Evolutionary conservation across 345 rosid species (phyloP), one percentile per base, ranked within the genome.

Genomic region (Draba incana): DNA sequence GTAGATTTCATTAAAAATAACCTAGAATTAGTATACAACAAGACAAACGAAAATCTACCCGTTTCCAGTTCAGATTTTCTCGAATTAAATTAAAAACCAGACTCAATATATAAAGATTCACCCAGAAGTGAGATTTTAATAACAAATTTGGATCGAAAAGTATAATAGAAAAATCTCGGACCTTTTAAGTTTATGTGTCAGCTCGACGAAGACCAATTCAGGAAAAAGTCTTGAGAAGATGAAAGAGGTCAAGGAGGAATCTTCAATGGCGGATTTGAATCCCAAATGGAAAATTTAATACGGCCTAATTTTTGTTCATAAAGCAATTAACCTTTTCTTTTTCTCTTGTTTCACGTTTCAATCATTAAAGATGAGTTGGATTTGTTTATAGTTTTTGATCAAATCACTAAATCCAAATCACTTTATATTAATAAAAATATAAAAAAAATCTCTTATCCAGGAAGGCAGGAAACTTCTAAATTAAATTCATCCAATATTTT

Each of bases 261-360:
- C 47, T 63, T 49, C 56, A 64, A 49, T 64, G 57, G 57, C 35
- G 10, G 68, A 64, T 64, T 35, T 24, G 24, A 46, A 30, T 62
- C 66, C 41, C 54, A 30, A 28, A 2, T 30, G 1, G 24, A 61
- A 43, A n/a, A n/a, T 43, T 0, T 45, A 46, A 1, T 45, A 14
- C 33, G 14, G 14, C 41, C 66, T 4, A 7, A 10, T 38, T 15
- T 15, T 2, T 11, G 39, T 25, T 43, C 65, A 4, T 10, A 59
- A 60, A 60, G 51, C 65, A 60, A 60, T 43, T 59, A 59, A 41
- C 35, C 35, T 12, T 33, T 42, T 35, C 39, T 35, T 43, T 2
- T 12, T 24, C 3, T 30, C 39, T 31, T 13, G 15, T 57, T 60
- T 44, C 65, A 60, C 65, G 65, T 44, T 14, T 60, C 65, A 60